Evolutionary conservation across 257 asterid genomes (phyloP), one percentile per base, ranked within the genome.

Genomic region (Linderniella brevidens): DNA sequence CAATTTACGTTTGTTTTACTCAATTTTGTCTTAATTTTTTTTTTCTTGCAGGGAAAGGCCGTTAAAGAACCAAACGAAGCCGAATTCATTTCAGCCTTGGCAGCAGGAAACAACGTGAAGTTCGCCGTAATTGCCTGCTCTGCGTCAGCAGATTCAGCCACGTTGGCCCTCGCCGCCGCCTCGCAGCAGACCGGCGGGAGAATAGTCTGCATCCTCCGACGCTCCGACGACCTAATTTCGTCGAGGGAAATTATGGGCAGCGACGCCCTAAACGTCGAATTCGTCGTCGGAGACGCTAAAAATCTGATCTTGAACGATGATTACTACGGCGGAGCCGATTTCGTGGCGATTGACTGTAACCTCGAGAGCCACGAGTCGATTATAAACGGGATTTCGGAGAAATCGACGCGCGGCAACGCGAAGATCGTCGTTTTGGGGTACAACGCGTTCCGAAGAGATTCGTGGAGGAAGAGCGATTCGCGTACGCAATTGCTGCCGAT

Each of bases 131-230:
- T 74, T 0, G 92, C 82, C 0, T 79, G 94, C 57, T 68, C 77
- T 38, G 59, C 68, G 10, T 19, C 71, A 0, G 82, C 82, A 11
- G 94, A 77, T 13, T 62, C 82, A 36, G 77, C 93, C 51, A 57
- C 75, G 32, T 61, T 77, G 3, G 94, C 96, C 52, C 58, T 86
- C 17, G 77, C 57, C 12, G 86, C 80, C 0, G 96, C 93, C 0
- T 86, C 96, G 0, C 94, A 79, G 19, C 94, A 82, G 64, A 82
- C 94, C 10, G 82, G 94, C 0, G 92, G 94, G 1, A 69, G 72
- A 0, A 68, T 86, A 4, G 18, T 86, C 14, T 86, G 94, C 73
- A 77, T 82, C 47, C 77, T 86, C 36, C 72, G 43, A 0, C 69
- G 64, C 52, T 25, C 50, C 11, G 61, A 79, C 18, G 65, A 76